Conservation (phyloP, 2,329 filamentous ascomycete species). For the Cladosporium sp. region DNA sequence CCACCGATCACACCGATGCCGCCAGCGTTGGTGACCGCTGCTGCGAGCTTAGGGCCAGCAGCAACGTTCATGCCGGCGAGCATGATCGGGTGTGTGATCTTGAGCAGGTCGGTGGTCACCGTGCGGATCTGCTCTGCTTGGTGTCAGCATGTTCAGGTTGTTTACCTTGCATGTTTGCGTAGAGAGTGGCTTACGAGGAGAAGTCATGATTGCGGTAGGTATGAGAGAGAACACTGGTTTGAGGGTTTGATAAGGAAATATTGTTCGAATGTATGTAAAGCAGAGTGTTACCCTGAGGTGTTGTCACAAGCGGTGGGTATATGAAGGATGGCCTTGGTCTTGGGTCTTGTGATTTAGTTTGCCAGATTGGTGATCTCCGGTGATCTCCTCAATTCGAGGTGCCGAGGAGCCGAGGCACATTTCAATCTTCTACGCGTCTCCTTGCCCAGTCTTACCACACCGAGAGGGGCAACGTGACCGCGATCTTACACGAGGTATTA, state of each 20-base stretch:
- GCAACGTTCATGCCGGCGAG: constrained; percentile 99
- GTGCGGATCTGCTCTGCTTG: constrained; percentile 81
- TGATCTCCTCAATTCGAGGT: constrained; percentile 8
- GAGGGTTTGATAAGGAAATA: not conserved
- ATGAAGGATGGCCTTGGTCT: not conserved
- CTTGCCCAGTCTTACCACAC: not conserved
- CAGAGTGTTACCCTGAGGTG: constrained; percentile 3
- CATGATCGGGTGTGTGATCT: constrained; percentile 94
- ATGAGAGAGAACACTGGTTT: not conserved
- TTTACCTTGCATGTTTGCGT: constrained; percentile 15
- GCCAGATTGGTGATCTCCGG: not conserved
- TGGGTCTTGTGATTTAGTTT: not conserved
- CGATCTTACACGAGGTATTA: not conserved
- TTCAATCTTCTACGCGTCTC: not conserved
- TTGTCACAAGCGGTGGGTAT: not conserved
- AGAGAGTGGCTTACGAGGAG: constrained; percentile 65
- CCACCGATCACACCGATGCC: constrained; percentile 96
- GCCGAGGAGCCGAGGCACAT: constrained; percentile 6
- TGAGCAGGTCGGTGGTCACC: constrained; percentile 89
- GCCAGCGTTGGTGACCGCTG: constrained; percentile 94
- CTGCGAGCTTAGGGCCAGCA: constrained; percentile 91
- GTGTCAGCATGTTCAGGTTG: constrained; percentile 32
- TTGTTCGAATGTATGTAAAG: not conserved
- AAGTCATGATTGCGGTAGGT: constrained; percentile 62
- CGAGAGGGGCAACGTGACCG: constrained; percentile 2